Conservation (phyloP, 1,284 basidiomycete genomes). For the Athelia sp. region DNA sequence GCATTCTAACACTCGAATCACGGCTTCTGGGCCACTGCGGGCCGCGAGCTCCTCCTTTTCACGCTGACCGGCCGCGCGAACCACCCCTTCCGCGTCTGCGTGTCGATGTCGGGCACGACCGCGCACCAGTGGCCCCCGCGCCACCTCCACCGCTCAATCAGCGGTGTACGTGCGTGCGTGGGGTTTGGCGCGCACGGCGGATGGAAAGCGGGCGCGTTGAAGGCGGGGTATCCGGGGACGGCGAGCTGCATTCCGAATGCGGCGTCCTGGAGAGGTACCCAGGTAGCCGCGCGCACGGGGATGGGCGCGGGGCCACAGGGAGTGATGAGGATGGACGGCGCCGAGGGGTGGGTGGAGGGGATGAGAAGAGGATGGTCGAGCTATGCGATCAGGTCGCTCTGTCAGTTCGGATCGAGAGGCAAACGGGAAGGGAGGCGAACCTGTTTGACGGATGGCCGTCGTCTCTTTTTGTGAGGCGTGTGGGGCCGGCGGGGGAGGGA, state of each 20-base stretch:
- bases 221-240: slow-evolving; percentile 43
- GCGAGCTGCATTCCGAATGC: slow-evolving; percentile 46
- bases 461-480: slow-evolving; percentile 13
- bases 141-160: slow-evolving; percentile 42
- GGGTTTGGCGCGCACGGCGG: slow-evolving; percentile 13
- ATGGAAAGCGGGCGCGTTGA: slow-evolving; percentile 42
- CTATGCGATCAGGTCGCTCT: too few species aligned
- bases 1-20: too few species aligned
- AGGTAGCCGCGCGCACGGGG: too few species aligned
- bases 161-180: slow-evolving; percentile 14
- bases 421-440: too few species aligned
- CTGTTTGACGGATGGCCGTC: slow-evolving; percentile 12
- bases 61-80: slow-evolving; percentile 26
- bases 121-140: slow-evolving; percentile 50
- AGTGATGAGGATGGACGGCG: slow-evolving; percentile 48
- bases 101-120: slow-evolving; percentile 38
- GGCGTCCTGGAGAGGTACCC: slow-evolving; percentile 49
- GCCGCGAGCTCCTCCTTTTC: slow-evolving; percentile 10
- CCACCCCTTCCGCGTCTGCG: slow-evolving; percentile 40
- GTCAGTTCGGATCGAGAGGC: neutral
- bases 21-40: too few species aligned
- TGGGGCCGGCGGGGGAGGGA: slow-evolving; percentile 12
- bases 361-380: slow-evolving; percentile 22
- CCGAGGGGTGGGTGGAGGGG: slow-evolving; percentile 26
- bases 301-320: slow-evolving; percentile 34